phyloP scores from a whole-genome alignment of 306 rosid species.

The Sphenostylis stenocarpa region DNA sequence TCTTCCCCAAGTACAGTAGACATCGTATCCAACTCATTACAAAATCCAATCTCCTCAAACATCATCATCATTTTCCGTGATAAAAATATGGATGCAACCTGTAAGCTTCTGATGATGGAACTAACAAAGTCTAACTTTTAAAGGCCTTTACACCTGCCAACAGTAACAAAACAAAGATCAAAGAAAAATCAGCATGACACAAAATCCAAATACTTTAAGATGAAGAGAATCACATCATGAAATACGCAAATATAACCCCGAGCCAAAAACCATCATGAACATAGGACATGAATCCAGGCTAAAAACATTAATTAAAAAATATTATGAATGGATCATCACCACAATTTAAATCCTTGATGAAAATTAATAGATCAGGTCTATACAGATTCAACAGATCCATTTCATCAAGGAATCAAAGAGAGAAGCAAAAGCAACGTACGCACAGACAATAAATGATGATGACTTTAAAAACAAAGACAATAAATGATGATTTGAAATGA shows the following conservation, averaged over 20 bases:
- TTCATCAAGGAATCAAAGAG: neutral
- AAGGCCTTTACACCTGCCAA: constrained; percentile 31
- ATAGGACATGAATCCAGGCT: neutral
- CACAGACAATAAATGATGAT: neutral
- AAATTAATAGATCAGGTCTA: neutral
- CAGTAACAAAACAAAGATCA: constrained; percentile 6
- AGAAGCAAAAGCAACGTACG: neutral
- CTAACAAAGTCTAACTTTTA: neutral
- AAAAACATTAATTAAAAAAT: neutral
- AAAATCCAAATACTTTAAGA: neutral
- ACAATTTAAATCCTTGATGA: neutral
- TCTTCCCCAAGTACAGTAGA: constrained; percentile 51
- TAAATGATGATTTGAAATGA: neutral
- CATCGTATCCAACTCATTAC: constrained; percentile 58
- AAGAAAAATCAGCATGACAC: neutral
- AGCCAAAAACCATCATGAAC: neutral
- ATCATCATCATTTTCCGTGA: constrained; percentile 47
- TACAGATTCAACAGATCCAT: neutral
- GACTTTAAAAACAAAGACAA: neutral
- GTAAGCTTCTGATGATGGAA: constrained; percentile 2
- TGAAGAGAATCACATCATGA: neutral
- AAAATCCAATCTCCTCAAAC: constrained; percentile 60
- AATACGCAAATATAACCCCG: neutral
- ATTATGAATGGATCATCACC: neutral
- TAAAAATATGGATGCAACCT: neutral